These are phyloP conservation scores for Ogataea pini DNA, from an alignment of 805 yeast genomes.

Conservation along the genomic window DNA sequence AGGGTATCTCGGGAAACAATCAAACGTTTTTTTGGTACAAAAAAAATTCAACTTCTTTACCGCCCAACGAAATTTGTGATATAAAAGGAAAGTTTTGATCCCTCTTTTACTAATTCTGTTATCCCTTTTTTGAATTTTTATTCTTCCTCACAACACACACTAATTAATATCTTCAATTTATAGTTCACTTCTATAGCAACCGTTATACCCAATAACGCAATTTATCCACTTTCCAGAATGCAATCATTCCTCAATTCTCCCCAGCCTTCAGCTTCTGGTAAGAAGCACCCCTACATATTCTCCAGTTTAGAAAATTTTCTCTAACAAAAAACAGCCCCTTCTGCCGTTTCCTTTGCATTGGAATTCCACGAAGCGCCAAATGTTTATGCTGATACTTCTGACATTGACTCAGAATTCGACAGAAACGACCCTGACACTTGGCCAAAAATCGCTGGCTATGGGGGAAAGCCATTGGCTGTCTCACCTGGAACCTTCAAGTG, in stretches of 20 bases:
- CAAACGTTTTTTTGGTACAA: neutral
- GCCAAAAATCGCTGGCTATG: conserved; percentile 10
- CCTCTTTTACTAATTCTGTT: neutral
- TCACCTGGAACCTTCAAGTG: conserved; percentile 13
- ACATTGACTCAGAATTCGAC: neutral
- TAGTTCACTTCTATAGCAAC: neutral
- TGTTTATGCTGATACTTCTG: neutral
- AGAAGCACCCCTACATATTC: neutral
- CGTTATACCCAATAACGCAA: neutral
- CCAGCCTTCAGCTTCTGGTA: neutral
- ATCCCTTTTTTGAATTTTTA: neutral
- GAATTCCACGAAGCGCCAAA: neutral
- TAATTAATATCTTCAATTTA: neutral
- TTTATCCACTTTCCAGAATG: neutral
- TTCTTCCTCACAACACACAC: neutral
- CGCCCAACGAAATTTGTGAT: neutral
- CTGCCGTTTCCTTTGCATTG: neutral
- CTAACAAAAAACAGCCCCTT: neutral
- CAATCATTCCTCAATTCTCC: neutral
- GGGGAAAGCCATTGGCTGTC: conserved; percentile 4
- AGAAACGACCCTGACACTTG: conserved; percentile 1
- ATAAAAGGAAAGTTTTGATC: neutral
- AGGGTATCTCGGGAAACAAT: neutral
- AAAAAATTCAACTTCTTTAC: neutral
- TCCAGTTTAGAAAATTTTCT: neutral